phyloP scores from a whole-genome alignment of 2,329 filamentous ascomycete species.

The Ophiosphaerella korrae region DNA sequence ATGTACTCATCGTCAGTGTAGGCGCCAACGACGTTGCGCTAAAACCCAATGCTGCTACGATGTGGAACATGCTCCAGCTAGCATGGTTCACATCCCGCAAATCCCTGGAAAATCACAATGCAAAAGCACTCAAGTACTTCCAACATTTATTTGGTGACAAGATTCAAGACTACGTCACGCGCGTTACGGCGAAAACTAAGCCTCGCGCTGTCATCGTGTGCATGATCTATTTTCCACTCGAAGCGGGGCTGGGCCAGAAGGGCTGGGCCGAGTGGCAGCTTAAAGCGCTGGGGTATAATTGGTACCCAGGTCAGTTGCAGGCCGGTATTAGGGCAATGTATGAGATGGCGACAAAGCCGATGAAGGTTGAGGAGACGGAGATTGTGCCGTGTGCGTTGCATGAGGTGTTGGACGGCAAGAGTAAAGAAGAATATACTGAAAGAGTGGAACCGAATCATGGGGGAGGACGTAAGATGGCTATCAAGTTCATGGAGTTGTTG shows the following conservation, averaged over 20 bases:
- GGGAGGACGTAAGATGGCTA: slow-evolving; percentile 44
- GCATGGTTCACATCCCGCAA: slow-evolving; percentile 34
- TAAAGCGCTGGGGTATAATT: slow-evolving; percentile 38
- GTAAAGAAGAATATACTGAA: slow-evolving; percentile 34
- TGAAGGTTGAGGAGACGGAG: slow-evolving; percentile 34
- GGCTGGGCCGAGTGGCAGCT: slow-evolving; percentile 44
- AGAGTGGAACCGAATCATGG: slow-evolving; percentile 44
- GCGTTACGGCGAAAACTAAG: slow-evolving; percentile 33
- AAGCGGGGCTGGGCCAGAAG: slow-evolving; percentile 29
- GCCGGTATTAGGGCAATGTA: slow-evolving; percentile 42
- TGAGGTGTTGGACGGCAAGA: slow-evolving; percentile 41
- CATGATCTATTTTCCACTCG: slow-evolving; percentile 48
- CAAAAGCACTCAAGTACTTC: slow-evolving; percentile 39
- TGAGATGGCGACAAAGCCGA: slow-evolving; percentile 32
- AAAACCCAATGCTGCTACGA: slow-evolving; percentile 31
- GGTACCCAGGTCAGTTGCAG: slow-evolving; percentile 37
- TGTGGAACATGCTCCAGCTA: slow-evolving; percentile 39
- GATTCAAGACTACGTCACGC: slow-evolving; percentile 33
- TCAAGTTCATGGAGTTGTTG: slow-evolving; percentile 28
- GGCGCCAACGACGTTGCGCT: slow-evolving; percentile 46
- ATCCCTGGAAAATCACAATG: slow-evolving; percentile 29
- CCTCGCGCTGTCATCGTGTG: slow-evolving; percentile 43
- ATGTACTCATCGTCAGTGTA: slow-evolving; percentile 44
- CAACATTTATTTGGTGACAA: slow-evolving; percentile 35
- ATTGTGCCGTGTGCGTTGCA: slow-evolving; percentile 41